These are phyloP conservation scores for Phaeosphaeriaceae sp. DNA, from an alignment of 2,329 filamentous ascomycete genomes.

Conservation along the genomic window DNA sequence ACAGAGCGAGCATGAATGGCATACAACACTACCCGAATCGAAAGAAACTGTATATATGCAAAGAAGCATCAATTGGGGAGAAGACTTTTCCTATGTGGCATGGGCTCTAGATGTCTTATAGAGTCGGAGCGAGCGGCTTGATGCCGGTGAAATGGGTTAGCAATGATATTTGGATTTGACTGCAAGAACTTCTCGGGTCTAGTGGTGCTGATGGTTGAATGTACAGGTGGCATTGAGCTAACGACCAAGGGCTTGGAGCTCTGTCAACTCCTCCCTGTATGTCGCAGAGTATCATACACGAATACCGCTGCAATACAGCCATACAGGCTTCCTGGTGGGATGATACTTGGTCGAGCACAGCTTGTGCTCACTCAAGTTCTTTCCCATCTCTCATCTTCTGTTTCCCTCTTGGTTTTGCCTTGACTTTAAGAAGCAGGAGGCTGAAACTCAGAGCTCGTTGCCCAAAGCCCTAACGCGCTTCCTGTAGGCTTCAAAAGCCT, in stretches of 20 bases:
- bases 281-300: no score
- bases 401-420: background rate
- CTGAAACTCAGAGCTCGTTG: background rate
- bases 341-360: no score
- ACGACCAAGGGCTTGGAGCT: no score
- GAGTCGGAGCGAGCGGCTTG: conserved; percentile 10
- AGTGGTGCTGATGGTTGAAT: background rate
- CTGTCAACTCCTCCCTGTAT: no score
- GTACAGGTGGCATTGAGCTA: background rate
- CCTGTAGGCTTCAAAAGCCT: background rate
- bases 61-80: background rate
- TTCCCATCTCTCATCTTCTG: background rate
- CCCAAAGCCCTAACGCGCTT: background rate
- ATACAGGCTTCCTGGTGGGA: no score
- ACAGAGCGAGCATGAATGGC: background rate
- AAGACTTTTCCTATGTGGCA: conserved; percentile 11
- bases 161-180: conserved; percentile 1
- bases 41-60: conserved; percentile 14
- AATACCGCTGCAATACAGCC: no score
- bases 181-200: background rate
- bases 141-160: conserved; percentile 3
- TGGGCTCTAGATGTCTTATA: conserved; percentile 11
- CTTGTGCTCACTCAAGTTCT: background rate
- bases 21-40: background rate
- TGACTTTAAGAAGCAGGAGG: no score